Evolutionary conservation across 2,329 filamentous ascomycete genomes (phyloP), one percentile per base, ranked within the genome.

Genomic region (Pseudocercospora vitis): DNA sequence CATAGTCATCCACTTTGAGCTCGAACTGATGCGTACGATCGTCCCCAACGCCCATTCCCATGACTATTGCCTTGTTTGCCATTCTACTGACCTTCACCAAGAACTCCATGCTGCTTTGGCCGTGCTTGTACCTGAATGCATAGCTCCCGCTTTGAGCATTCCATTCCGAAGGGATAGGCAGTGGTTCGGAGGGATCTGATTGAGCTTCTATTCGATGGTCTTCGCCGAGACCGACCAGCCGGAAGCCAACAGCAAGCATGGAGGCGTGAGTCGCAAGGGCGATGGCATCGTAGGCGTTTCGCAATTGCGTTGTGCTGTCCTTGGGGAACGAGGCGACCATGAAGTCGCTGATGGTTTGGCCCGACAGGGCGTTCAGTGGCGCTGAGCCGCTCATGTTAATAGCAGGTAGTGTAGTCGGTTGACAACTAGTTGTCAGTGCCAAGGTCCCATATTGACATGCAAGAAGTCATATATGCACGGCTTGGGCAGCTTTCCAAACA

Each of bases 101-200:
- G 68, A 88, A 96, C 55, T 86, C 82, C 81, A 91, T 89, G 12
- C 90, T 85, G 0, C 90, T 95, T 69, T 95, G 89, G 19, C 82
- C 78, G 71, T 96, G 91, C 3, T 84, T 83, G 74, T 97, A 97
- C 59, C 91, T 83, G 72, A 97, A 96, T 52, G 86, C 83, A 68
- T 89, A 87, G 42, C 78, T 76, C 11, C 85, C 84, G 57, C 82
- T 82, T 53, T 82, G 81, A 9, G 83, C 76, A 71, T 96, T 96
- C 94, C 94, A 97, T 73, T 84, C 81, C 12, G 80, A 54, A 0
- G 90, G 89, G 2, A 97, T 79, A 26, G 83, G 83, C 66, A 82
- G 75, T 24, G 79, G 70, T 68, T 86, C 81, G 40, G 62, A 45
- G 9, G 59, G 47, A 16, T 66, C 63, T 4, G 67, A 67, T 3